phyloP scores from a whole-genome alignment of 495 filamentous ascomycete genomes.

The Podospora pseudopauciseta region DNA sequence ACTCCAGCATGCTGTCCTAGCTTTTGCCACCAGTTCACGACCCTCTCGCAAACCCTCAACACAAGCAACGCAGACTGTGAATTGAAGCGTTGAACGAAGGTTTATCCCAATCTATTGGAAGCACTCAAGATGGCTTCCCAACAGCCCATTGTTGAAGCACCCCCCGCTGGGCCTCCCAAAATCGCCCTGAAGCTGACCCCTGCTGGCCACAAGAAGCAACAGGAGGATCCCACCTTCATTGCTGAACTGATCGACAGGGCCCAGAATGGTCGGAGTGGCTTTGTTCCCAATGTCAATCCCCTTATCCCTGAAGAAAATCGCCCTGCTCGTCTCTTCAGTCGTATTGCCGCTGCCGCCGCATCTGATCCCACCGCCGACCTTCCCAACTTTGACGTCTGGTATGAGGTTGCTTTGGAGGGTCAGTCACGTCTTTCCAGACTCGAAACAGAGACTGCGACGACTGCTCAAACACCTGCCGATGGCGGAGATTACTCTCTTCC shows the following conservation, averaged over 20 bases:
- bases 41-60: neutral
- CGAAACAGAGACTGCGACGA: neutral
- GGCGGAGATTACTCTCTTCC: neutral
- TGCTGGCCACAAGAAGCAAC: conserved; percentile 9
- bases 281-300: neutral
- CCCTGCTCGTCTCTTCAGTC: neutral
- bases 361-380: neutral
- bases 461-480: conserved; percentile 1
- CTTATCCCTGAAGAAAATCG: neutral
- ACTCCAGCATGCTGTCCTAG: neutral
- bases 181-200: conserved; percentile 11
- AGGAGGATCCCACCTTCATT: conserved; percentile 7
- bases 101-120: neutral
- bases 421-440: conserved; percentile 1
- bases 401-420: neutral
- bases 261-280: neutral
- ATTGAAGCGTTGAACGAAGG: no score
- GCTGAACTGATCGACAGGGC: neutral
- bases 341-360: neutral
- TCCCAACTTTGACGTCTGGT: conserved; percentile 15
- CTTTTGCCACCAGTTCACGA: neutral
- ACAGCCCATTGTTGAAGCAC: neutral
- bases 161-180: neutral
- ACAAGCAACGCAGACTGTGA: no score
- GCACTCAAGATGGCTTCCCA: neutral